phyloP scores from a whole-genome alignment of 331 rosid species.

The Phaseolus coccineus region DNA sequence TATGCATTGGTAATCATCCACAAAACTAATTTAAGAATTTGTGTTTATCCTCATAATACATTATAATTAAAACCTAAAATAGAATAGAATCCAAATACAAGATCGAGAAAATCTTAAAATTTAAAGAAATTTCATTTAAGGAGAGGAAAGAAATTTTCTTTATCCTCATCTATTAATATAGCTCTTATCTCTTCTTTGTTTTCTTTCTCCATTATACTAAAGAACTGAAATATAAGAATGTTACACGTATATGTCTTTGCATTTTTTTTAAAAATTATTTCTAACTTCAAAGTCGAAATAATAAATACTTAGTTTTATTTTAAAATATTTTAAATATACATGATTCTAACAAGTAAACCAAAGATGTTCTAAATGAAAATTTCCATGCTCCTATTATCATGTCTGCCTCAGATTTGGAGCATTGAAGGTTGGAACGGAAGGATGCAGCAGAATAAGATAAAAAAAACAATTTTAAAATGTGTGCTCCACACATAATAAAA shows the following conservation, averaged over 20 bases:
- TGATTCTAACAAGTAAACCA: background rate
- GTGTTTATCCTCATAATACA: too few relatives aligned
- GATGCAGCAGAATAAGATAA: constrained; percentile 14
- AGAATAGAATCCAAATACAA: too few relatives aligned
- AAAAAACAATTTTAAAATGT: background rate
- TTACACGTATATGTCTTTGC: background rate
- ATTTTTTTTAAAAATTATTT: background rate
- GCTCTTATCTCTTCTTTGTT: background rate
- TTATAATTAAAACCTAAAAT: too few relatives aligned
- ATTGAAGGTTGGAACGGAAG: background rate
- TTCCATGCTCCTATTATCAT: background rate
- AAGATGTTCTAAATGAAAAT: background rate
- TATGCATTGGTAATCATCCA: too few relatives aligned
- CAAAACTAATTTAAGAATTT: too few relatives aligned
- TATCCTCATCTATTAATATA: too few relatives aligned
- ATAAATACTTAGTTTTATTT: too few relatives aligned
- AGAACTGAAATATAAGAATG: background rate
- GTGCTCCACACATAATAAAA: background rate
- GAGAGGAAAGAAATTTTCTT: too few relatives aligned
- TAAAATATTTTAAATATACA: background rate
- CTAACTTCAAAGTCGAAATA: background rate
- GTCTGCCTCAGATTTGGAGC: background rate
- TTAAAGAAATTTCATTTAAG: too few relatives aligned
- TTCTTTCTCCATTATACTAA: background rate
- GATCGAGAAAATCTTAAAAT: too few relatives aligned